Conservation (phyloP, 306 rosid genomes). For the Quercus variabilis region DNA sequence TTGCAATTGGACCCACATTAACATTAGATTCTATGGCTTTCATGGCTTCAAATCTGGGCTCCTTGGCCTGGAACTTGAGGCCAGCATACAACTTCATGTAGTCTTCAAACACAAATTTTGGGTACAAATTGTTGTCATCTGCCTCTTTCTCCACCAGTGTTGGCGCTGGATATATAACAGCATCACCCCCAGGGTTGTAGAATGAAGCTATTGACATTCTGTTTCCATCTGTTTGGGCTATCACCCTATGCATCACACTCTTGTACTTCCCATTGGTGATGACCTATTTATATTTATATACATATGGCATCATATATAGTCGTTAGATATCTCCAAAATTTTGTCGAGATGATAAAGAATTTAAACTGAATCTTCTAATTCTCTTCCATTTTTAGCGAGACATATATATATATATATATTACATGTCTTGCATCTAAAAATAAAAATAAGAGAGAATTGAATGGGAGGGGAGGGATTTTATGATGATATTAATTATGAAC, state of each 20-base stretch:
- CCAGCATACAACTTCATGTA: constrained; percentile 81
- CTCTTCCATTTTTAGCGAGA: too few species aligned
- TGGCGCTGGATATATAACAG: constrained; percentile 82
- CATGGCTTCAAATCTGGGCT: constrained; percentile 86
- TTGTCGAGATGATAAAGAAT: too few species aligned
- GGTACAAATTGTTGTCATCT: constrained; percentile 62
- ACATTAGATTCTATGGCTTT: constrained; percentile 43
- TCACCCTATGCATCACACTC: constrained; percentile 86
- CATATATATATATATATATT: too few species aligned
- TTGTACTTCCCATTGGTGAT: constrained; percentile 89
- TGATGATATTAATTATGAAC: too few species aligned
- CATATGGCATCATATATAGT: not conserved
- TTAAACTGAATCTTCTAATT: too few species aligned
- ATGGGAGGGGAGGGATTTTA: too few species aligned
- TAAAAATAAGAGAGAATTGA: too few species aligned
- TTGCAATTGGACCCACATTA: constrained; percentile 56
- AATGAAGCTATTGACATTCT: constrained; percentile 95
- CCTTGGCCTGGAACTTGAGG: constrained; percentile 76
- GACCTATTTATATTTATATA: constrained; percentile 34
- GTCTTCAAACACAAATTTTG: constrained; percentile 83
- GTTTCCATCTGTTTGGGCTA: constrained; percentile 69
- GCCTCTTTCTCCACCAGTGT: constrained; percentile 58
- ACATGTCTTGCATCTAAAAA: too few species aligned
- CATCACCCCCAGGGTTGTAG: constrained; percentile 88
- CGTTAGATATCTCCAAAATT: too few species aligned